Evolutionary conservation across 495 filamentous ascomycete genomes (phyloP), one percentile per base, ranked within the genome.

Genomic region (Chaetomium tenue): DNA sequence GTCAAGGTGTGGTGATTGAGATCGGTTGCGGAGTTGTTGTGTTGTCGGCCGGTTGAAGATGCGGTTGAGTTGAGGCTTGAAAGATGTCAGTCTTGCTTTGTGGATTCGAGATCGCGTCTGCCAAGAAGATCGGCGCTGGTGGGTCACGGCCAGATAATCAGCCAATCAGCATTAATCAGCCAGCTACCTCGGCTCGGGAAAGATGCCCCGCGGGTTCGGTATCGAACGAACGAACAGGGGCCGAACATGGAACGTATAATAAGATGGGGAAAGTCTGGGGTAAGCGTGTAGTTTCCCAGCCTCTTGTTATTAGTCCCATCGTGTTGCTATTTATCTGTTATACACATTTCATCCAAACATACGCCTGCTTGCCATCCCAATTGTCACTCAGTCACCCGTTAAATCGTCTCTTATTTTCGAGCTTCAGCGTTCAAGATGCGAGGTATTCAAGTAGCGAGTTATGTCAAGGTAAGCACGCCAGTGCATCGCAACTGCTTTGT

Each of bases 381-480:
- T 40, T 44, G 40, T 2, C 13, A 11, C 40, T 3, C 40, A 1
- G 11, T 25, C 28, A 42, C 16, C n/a, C 30, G 28, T 47, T 44
- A 5, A 46, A 2, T 26, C 55, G 37, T 50, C n/a, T n/a, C 44
- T 18, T 55, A 20, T 18, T 22, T 50, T 59, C 56, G 33, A n/a
- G n/a, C n/a, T 26, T 26, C 63, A 73, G 54, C 12, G 20, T 40
- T 33, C 65, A 75, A 52, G 12, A 97, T 97, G 93, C 87, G 86
- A 66, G 93, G 86, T 65, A 91, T 97, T 64, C 90, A 96, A 77
- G 69, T 97, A 59, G 84, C 80, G 67, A 76, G 90, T 81, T 96
- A 95, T 71, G 90, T 96, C 77, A 88, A 91, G 81, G 92, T 67
- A 55, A 61, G 63, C 50, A 42, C 3, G 6, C 33, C 5, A n/a